Evolutionary conservation across 305 asterid genomes (phyloP).

Genomic region (Solanum hybrid): DNA sequence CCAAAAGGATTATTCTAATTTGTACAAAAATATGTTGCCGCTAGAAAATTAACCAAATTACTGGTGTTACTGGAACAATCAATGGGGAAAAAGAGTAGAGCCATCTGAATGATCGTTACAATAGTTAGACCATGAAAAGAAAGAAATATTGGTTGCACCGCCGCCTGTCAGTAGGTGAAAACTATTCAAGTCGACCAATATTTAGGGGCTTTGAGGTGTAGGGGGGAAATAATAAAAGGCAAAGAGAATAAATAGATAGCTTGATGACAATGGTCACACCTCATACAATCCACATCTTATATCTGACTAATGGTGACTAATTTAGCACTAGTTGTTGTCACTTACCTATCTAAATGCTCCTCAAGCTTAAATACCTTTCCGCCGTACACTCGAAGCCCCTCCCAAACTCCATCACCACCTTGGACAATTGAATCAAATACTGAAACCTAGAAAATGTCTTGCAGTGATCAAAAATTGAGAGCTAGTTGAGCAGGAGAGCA

Average conservation of each 20-base stretch:
- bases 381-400: conserved; percentile 76
- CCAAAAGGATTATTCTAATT: not conserved
- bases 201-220: not conserved
- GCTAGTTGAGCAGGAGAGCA: not conserved
- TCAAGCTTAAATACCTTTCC: conserved; percentile 90
- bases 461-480: conserved; percentile 5
- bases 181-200: not conserved
- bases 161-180: not conserved
- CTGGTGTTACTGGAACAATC: not conserved
- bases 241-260: not conserved
- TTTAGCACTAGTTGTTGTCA: conserved; percentile 1
- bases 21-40: not conserved
- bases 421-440: conserved; percentile 91
- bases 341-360: conserved; percentile 88
- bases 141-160: not conserved
- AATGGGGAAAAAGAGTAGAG: not conserved
- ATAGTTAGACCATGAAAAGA: not conserved
- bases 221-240: not conserved
- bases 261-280: not conserved
- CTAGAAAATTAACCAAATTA: not conserved
- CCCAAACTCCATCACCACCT: conserved; percentile 99
- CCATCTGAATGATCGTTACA: not conserved
- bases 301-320: not conserved
- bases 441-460: conserved; percentile 55
- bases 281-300: not conserved